A percentile compares a stretch with the other conserved stretches of the same genome.
phyloP scores from a whole-genome alignment of 2,329 filamentous ascomycete species.

The Xylariaceae sp. region DNA sequence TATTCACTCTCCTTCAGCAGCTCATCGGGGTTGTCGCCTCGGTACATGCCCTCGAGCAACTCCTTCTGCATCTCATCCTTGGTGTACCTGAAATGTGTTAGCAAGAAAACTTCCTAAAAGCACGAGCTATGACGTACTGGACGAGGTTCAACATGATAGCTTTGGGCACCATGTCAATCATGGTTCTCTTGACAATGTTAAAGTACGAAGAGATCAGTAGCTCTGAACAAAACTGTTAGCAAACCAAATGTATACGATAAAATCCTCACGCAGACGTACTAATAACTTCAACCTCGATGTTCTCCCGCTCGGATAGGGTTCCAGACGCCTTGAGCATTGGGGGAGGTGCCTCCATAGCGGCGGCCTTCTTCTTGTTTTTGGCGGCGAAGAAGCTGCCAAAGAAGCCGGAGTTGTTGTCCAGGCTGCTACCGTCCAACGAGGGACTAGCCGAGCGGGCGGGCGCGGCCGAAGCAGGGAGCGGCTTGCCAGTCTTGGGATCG shows the following conservation, averaged over 20 bases:
- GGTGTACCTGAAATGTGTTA: slow-evolving; percentile 58
- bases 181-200: slow-evolving; percentile 95
- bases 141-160: slow-evolving; percentile 98
- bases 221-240: slow-evolving; percentile 47
- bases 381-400: slow-evolving; percentile 98
- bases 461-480: slow-evolving; percentile 60
- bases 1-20: slow-evolving; percentile 97
- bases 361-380: slow-evolving; percentile 99
- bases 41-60: slow-evolving; percentile 96
- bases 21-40: slow-evolving; percentile 82
- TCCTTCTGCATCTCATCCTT: slow-evolving; percentile 99
- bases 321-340: slow-evolving; percentile 90
- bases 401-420: slow-evolving; percentile 67
- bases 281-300: slow-evolving; percentile 95
- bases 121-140: slow-evolving; percentile 57
- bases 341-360: slow-evolving; percentile 96
- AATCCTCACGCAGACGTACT: slow-evolving; percentile 56
- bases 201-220: slow-evolving; percentile 95
- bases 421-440: slow-evolving; percentile 47
- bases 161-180: slow-evolving; percentile 99
- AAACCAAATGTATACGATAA: slow-evolving; percentile 17
- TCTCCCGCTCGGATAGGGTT: slow-evolving; percentile 87
- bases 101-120: slow-evolving; percentile 7
- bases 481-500: slow-evolving; percentile 97
- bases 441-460: slow-evolving; percentile 74